Evolutionary conservation across 257 asterid genomes (phyloP).

Genomic region (Plantago elongata): DNA sequence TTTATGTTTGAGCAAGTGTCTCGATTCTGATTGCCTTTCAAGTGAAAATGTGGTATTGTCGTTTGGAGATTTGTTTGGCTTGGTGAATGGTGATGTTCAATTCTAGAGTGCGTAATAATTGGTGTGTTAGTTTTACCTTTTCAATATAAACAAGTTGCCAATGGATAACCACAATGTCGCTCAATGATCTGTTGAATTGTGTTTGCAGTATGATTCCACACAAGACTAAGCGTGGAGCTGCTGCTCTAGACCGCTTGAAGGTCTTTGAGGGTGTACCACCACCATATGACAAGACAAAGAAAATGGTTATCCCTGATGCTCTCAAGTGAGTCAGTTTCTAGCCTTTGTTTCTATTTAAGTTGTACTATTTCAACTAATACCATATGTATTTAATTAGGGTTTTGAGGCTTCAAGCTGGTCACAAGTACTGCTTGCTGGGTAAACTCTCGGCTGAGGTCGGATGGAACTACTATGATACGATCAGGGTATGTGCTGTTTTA

Average conservation of each 20-base stretch:
- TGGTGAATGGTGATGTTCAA: neutral
- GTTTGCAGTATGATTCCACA: slow-evolving; percentile 72
- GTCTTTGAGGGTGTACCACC: slow-evolving; percentile 78
- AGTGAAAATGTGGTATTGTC: neutral
- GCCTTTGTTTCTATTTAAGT: neutral
- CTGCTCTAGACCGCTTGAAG: slow-evolving; percentile 82
- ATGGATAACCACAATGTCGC: too few species aligned
- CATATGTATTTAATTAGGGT: slow-evolving; percentile 39
- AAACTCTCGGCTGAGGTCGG: slow-evolving; percentile 88
- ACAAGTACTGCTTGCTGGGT: slow-evolving; percentile 76
- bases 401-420: slow-evolving; percentile 84
- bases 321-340: slow-evolving; percentile 46
- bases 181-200: neutral
- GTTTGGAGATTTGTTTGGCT: neutral
- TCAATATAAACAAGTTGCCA: neutral
- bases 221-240: slow-evolving; percentile 86
- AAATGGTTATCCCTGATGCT: slow-evolving; percentile 87
- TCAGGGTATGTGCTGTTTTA: slow-evolving; percentile 45
- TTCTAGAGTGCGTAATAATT: neutral
- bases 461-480: slow-evolving; percentile 85
- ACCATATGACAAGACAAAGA: slow-evolving; percentile 75
- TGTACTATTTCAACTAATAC: neutral
- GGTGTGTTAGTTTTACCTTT: neutral
- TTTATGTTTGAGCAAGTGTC: too few species aligned
- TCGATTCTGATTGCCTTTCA: too few species aligned